phyloP scores from a whole-genome alignment of 208 protist species.

The Histomonas meleagridis region DNA sequence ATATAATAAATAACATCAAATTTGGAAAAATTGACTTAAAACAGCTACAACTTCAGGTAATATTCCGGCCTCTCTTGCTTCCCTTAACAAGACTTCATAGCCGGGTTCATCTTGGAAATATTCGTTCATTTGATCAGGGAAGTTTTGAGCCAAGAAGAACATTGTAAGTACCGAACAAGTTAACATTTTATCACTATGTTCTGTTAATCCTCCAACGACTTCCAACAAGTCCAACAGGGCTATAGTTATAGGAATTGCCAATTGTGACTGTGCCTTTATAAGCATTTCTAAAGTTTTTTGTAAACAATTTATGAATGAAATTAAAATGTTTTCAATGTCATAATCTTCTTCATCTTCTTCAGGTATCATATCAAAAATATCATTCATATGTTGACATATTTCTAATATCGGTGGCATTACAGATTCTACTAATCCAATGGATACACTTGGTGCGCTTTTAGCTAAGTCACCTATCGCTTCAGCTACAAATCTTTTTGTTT shows the following conservation, averaged over 20 bases:
- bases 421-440: not conserved
- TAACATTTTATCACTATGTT: not conserved
- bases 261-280: not conserved
- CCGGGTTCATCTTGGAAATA: not conserved
- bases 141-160: not conserved
- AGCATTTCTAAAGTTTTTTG: not conserved
- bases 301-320: not conserved
- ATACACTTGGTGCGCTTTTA: not conserved
- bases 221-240: not conserved
- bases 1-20: too few relatives aligned
- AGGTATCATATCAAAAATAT: not conserved
- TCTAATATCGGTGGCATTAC: not conserved
- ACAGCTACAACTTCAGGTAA: not conserved
- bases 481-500: not conserved
- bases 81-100: not conserved
- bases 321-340: not conserved
- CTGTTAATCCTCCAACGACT: not conserved
- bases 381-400: not conserved
- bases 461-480: not conserved
- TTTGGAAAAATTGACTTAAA: too few relatives aligned
- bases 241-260: not conserved
- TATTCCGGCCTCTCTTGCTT: not conserved
- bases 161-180: not conserved
- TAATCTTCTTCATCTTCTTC: not conserved
- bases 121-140: not conserved